Evolutionary conservation across 2,329 filamentous ascomycete genomes (phyloP), one percentile per base, ranked within the genome.

Genomic region (Celoporthe dispersa): DNA sequence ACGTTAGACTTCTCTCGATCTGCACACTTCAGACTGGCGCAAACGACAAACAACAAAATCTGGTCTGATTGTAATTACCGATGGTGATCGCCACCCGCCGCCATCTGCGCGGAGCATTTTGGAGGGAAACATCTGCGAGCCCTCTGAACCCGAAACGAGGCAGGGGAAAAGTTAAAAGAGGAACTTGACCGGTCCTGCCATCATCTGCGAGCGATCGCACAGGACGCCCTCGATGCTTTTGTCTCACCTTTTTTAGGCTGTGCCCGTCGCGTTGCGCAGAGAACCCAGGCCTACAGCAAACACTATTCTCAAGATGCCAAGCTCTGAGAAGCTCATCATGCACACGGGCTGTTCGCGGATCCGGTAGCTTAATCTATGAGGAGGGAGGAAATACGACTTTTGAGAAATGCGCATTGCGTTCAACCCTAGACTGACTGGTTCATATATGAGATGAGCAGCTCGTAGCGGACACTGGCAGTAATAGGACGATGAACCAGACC

Each of bases 21-120:
- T 68, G 41, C 33, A 22, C 64, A 25, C 19, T 64, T 35, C 60
- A 28, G 64, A 59, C 31, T 59, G 33, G 57, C 19, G 37, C 25
- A 44, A 39, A 11, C 16, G 31, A 25, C 16, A 31, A 53, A 14
- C 9, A 14, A 19, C 11, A 28, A 7, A 64, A 14, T 51, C 14
- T 35, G 19, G n/a, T n/a, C 33, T 25, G 63, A 37, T 64, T 31
- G 31, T n/a, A 22, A n/a, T 9, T 22, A n/a, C 11, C 5, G 31
- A 31, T n/a, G 57, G 7, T 60, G 31, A 2, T 19, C n/a, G 19
- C 22, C 19, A 60, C 22, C 8, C 19, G 53, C 33, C 16, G 22
- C 25, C 31, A 60, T 33, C 25, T 4, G n/a, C n/a, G n/a, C n/a
- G 33, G 19, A 37, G 16, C 7, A 60, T 14, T 19, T 4, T n/a